These are phyloP conservation scores for Yamagishiella unicocca DNA, from an alignment of 139 green algal species.

Conservation along the genomic window DNA sequence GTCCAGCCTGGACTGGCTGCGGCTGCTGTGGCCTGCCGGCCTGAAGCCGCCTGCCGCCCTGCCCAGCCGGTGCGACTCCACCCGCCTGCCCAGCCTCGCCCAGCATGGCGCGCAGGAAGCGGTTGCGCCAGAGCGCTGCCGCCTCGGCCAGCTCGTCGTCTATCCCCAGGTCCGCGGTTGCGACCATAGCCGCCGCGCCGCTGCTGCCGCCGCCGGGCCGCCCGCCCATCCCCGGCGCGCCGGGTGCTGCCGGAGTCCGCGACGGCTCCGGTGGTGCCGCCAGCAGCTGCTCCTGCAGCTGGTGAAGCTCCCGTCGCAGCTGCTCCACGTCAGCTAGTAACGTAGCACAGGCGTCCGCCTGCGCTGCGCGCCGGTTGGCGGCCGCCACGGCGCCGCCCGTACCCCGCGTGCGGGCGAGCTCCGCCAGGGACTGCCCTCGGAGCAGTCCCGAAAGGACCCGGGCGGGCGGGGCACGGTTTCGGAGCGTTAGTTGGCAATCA, in stretches of 20 bases:
- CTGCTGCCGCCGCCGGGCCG: background rate
- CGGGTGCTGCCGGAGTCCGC: background rate
- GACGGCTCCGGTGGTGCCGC: background rate
- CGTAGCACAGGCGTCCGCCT: background rate
- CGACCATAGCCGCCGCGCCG: background rate
- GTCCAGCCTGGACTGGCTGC: background rate
- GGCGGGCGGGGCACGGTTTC: too few relatives aligned
- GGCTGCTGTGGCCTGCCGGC: background rate
- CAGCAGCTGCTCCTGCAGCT: background rate
- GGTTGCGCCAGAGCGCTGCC: slow-evolving; percentile 38
- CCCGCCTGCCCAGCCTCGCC: background rate
- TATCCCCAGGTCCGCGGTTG: background rate
- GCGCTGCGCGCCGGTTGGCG: background rate
- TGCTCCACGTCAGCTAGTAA: slow-evolving; percentile 1
- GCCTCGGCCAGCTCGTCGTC: slow-evolving; percentile 26
- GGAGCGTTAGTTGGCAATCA: too few relatives aligned
- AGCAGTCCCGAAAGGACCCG: too few relatives aligned
- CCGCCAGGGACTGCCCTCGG: slow-evolving; percentile 16
- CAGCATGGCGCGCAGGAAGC: slow-evolving; percentile 14
- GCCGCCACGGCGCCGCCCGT: background rate
- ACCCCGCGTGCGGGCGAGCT: background rate
- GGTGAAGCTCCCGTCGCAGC: background rate
- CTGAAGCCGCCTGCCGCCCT: background rate
- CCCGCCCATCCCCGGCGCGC: background rate
- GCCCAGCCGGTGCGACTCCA: background rate